These are phyloP conservation scores for Blastomyces parvus DNA, from an alignment of 2,329 filamentous ascomycete species.

Conservation along the genomic window DNA sequence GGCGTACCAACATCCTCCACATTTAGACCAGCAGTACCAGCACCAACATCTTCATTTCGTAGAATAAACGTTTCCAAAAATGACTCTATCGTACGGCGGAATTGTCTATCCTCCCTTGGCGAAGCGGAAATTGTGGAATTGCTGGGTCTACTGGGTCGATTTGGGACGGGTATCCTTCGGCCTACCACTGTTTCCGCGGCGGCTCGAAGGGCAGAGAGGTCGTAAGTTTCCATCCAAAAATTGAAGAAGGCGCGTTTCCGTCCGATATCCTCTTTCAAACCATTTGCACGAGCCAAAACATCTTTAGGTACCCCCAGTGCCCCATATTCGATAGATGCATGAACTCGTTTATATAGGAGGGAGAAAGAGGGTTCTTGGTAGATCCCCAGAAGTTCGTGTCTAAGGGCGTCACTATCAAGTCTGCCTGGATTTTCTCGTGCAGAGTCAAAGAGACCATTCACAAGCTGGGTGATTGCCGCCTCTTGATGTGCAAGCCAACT, in stretches of 20 bases:
- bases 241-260: slow-evolving; percentile 48
- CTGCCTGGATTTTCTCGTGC: slow-evolving; percentile 16
- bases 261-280: slow-evolving; percentile 49
- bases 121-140: slow-evolving; percentile 6
- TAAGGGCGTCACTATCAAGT: slow-evolving; percentile 28
- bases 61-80: slow-evolving; percentile 52
- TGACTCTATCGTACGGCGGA: slow-evolving; percentile 38
- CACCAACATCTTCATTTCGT: slow-evolving; percentile 45
- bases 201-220: slow-evolving; percentile 41
- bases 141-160: slow-evolving; percentile 10
- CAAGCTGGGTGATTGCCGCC: slow-evolving; percentile 49
- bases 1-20: slow-evolving; percentile 34
- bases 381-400: slow-evolving; percentile 42
- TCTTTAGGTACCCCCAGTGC: slow-evolving; percentile 48
- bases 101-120: slow-evolving; percentile 18
- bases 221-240: slow-evolving; percentile 51
- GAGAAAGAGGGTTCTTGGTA: slow-evolving; percentile 47
- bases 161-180: slow-evolving; percentile 34
- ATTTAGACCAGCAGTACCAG: slow-evolving; percentile 14
- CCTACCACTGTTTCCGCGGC: slow-evolving; percentile 52
- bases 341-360: slow-evolving; percentile 47
- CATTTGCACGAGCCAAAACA: slow-evolving; percentile 35
- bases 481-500: slow-evolving; percentile 55
- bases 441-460: slow-evolving; percentile 47
- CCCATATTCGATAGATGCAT: slow-evolving; percentile 50